Evolutionary conservation across 208 protist genomes (phyloP).

Genomic region (Blastocrithidia nonstop): DNA sequence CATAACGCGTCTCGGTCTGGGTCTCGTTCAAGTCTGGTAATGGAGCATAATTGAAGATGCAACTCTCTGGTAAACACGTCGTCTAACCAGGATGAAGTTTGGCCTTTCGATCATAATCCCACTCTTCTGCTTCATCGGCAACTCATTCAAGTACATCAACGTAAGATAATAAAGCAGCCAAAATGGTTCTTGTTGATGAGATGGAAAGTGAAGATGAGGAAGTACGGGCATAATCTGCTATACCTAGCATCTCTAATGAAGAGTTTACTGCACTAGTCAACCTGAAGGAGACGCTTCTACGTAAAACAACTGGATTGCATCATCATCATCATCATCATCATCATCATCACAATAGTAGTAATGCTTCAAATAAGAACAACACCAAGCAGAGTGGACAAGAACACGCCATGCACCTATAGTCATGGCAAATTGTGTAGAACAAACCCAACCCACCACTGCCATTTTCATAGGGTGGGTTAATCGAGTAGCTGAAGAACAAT

Average conservation of each 20-base stretch:
- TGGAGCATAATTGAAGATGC: conserved; percentile 28
- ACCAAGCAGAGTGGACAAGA: not conserved
- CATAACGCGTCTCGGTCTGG: conserved; percentile 30
- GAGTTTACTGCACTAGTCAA: conserved; percentile 60
- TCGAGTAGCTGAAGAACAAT: conserved; percentile 77
- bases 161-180: not conserved
- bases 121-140: not conserved
- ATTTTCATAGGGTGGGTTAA: conserved; percentile 71
- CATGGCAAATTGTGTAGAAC: conserved; percentile 34
- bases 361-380: not conserved
- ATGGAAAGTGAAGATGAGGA: conserved; percentile 19
- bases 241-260: conserved; percentile 59
- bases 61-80: conserved; percentile 61
- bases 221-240: conserved; percentile 5
- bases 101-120: conserved; percentile 67
- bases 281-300: conserved; percentile 8
- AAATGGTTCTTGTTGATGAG: no score
- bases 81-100: conserved; percentile 53
- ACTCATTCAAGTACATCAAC: not conserved
- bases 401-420: conserved; percentile 13
- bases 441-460: conserved; percentile 39
- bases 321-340: no score
- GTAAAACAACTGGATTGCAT: no score
- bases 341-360: no score
- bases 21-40: conserved; percentile 31